Evolutionary conservation across 192 early-diverging fungal species (phyloP).

Genomic region (Neocallimastix lanati): DNA sequence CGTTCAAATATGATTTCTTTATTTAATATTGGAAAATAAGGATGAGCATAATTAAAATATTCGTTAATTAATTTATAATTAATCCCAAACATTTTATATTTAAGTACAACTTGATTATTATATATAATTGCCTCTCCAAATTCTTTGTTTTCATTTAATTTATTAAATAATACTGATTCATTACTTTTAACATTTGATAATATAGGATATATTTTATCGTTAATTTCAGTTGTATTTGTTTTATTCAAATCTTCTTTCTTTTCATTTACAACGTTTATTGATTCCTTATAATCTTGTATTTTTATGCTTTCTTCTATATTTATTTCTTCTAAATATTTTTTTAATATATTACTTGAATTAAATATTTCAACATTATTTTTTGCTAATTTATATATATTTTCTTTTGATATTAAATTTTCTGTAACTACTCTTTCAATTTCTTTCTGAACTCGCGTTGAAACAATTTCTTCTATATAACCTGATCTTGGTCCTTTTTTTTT

Average conservation of each 20-base stretch:
- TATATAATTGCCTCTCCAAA: neutral
- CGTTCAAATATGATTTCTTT: neutral
- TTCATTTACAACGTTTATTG: neutral
- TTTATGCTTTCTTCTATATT: neutral
- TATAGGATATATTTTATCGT: neutral
- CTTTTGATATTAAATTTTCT: neutral
- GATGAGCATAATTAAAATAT: neutral
- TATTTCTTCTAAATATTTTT: neutral
- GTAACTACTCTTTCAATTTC: neutral
- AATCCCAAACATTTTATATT: neutral
- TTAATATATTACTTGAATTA: neutral
- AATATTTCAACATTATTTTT: neutral
- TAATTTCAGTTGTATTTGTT: no score
- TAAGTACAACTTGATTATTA: neutral
- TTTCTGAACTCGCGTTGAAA: neutral
- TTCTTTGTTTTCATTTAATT: neutral
- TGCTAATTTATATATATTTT: neutral
- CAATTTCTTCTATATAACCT: neutral
- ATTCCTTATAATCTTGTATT: neutral
- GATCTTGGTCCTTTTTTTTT: neutral
- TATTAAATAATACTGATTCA: neutral
- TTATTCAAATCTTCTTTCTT: neutral
- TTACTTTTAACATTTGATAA: neutral
- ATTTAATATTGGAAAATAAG: neutral
- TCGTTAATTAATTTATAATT: neutral